Base-by-base conservation (phyloP, 306 rosid species). In the Dalbergia cultrata region DNA sequence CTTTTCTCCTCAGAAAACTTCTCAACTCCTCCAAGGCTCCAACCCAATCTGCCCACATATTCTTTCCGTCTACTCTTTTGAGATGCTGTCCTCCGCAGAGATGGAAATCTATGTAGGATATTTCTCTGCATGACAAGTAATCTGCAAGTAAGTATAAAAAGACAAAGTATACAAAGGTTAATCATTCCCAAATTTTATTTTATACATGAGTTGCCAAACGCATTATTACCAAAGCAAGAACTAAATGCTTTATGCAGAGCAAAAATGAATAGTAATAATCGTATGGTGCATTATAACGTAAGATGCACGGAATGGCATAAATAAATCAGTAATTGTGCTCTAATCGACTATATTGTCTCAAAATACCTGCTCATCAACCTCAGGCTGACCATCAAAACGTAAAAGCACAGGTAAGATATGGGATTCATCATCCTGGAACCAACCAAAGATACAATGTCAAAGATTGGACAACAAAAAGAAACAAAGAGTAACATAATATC, bases 11-110 rank as follows among this genome's bases (percentile, higher is more conserved):
- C 75, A 86, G 93, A 91, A 86, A 90, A 82, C 34, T 87, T 93
- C 44, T 96, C 96, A 75, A 90, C 75, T 26, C 90, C 92, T 83
- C 97, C n/a, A n/a, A n/a, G n/a, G n/a, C n/a, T n/a, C n/a, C 97
- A 82, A 92, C 93, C 97, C 90, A 92, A 62, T 90, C 97, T 62
- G 97, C 82, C 99, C 97, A 96, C 97, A 86, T 92, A 96, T 85
- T 96, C 99, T 85, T 92, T 96, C 81, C 89, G 86, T 68, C 82
- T 92, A 76, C 91, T 86, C 81, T 90, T 85, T 80, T 83, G 90
- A 79, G 97, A 87, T 21, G 98, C 98, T 33, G 99, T 93, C 57
- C 90, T 94, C 87, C 93, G 99, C 43, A 93, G 90, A 74, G 99
- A 93, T 31, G 97, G 97, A 86, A 96, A 96, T 76, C 87, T 91